These are phyloP conservation scores for Barnettozyma californica DNA, from an alignment of 805 yeast genomes.

Conservation along the genomic window DNA sequence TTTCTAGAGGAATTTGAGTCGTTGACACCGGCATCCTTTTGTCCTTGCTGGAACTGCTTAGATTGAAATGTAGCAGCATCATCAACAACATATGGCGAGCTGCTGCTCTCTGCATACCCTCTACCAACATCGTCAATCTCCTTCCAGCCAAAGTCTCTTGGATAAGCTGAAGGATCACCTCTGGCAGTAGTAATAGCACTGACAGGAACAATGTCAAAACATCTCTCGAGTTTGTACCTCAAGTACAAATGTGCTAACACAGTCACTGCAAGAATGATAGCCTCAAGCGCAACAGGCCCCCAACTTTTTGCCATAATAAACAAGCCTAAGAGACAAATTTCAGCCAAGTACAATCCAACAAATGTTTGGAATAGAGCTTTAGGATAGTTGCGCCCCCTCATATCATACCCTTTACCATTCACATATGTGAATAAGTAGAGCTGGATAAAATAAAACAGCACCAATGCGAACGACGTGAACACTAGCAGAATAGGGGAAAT, in stretches of 20 bases:
- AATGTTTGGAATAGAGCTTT: conserved; percentile 67
- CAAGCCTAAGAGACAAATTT: conserved; percentile 62
- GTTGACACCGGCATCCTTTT: conserved; percentile 15
- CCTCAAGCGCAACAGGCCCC: conserved; percentile 73
- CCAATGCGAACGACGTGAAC: conserved; percentile 56
- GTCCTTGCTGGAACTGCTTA: conserved; percentile 9
- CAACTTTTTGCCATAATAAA: conserved; percentile 75
- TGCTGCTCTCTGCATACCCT: conserved; percentile 21
- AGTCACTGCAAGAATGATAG: conserved; percentile 51
- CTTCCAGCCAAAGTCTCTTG: conserved; percentile 59
- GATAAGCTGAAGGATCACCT: conserved; percentile 45
- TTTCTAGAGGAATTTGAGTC: conserved; percentile 26
- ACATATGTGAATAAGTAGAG: conserved; percentile 63
- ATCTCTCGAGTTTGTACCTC: conserved; percentile 54
- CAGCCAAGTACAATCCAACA: conserved; percentile 66
- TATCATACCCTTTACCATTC: conserved; percentile 47
- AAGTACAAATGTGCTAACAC: conserved; percentile 53
- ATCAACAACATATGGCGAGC: conserved; percentile 22
- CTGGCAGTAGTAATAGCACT: conserved; percentile 41
- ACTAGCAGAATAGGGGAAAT: conserved; percentile 71
- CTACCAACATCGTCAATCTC: conserved; percentile 53
- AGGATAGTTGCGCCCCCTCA: conserved; percentile 71
- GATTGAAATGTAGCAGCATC: conserved; percentile 26
- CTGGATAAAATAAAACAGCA: conserved; percentile 55
- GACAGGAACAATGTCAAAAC: conserved; percentile 65